Percentiles rank a stretch among this genome's conserved stretches.
These are phyloP conservation scores for Citrus maxima DNA, from an alignment of 345 rosid species.

Conservation along the genomic window DNA sequence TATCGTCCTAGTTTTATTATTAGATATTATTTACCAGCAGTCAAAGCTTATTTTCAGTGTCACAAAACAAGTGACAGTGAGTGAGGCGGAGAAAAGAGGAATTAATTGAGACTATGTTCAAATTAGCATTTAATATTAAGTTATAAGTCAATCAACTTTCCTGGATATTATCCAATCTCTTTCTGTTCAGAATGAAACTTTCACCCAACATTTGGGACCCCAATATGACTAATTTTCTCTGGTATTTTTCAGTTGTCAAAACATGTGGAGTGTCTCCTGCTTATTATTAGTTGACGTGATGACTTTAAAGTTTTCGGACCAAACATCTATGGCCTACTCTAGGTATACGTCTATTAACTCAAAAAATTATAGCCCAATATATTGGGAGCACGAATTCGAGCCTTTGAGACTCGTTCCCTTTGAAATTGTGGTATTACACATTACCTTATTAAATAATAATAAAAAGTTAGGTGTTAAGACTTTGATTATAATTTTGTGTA, in stretches of 20 bases:
- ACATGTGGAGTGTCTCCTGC: background rate
- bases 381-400: no score
- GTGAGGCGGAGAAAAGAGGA: background rate
- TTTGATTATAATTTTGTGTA: no score
- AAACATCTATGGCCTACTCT: no score
- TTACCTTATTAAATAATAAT: no score
- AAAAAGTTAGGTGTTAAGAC: no score
- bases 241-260: background rate
- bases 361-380: no score
- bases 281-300: slow-evolving; percentile 1
- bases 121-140: background rate
- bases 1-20: background rate
- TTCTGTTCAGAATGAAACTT: background rate
- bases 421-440: no score
- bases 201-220: background rate
- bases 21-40: no score
- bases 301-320: background rate
- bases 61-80: background rate
- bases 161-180: background rate
- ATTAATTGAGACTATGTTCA: background rate
- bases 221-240: background rate
- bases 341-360: no score
- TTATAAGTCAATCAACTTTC: background rate
- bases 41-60: background rate
- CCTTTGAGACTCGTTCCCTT: no score